Evolutionary conservation across 169 alveolate genomes (phyloP).

Genomic region (Blepharisma undulans): DNA sequence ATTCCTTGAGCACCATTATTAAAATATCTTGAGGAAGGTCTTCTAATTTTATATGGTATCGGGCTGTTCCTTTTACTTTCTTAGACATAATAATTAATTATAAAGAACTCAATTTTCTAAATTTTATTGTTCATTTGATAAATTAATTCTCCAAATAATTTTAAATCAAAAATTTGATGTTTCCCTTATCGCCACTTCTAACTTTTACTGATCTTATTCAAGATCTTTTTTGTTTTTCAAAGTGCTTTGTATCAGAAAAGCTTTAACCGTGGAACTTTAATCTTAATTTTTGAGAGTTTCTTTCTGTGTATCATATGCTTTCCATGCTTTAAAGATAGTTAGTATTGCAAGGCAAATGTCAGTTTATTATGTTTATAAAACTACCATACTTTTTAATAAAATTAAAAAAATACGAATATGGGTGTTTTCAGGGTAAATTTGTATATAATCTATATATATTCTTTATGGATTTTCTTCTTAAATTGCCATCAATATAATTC

Average conservation of each 20-base stretch:
- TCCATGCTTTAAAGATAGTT: no score
- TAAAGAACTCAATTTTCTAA: neutral
- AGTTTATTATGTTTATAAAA: neutral
- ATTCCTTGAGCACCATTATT: neutral
- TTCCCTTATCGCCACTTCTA: no score
- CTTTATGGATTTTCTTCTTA: neutral
- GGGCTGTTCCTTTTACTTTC: neutral
- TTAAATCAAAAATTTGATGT: no score
- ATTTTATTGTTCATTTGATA: no score
- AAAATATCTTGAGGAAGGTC: neutral
- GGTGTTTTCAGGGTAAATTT: neutral
- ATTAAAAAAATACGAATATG: neutral
- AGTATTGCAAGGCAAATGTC: no score
- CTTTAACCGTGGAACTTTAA: no score
- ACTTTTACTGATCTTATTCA: no score
- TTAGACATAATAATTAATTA: neutral
- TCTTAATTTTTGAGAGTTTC: no score
- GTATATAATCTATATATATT: no score
- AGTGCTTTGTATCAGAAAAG: no score
- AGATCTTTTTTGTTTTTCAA: no score
- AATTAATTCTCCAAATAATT: neutral
- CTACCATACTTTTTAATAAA: neutral
- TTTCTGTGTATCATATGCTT: no score
- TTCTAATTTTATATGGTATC: neutral
- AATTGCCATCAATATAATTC: neutral